phyloP scores from a whole-genome alignment of 2,329 filamentous ascomycete species.

The Phoma sp. region DNA sequence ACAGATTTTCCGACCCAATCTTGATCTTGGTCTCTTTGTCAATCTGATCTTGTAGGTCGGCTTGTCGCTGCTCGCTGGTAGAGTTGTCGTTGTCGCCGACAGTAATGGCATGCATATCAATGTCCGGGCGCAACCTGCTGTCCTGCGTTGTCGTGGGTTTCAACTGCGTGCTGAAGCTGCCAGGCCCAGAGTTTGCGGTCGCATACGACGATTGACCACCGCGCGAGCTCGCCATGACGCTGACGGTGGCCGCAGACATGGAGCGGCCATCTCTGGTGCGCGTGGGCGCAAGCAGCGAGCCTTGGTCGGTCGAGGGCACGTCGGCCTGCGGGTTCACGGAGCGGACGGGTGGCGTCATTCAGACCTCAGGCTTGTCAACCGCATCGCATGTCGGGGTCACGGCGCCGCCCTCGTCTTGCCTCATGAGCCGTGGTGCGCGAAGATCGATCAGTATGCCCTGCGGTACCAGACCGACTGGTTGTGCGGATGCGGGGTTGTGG shows the following conservation, averaged over 20 bases:
- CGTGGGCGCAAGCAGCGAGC: slow-evolving; percentile 53
- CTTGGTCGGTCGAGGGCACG: slow-evolving; percentile 43
- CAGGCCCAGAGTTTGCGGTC: slow-evolving; percentile 68
- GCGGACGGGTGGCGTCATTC: slow-evolving; percentile 51
- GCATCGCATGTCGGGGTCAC: slow-evolving; percentile 46
- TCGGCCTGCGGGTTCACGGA: slow-evolving; percentile 49
- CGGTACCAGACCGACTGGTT: slow-evolving; percentile 20
- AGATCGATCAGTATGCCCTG: slow-evolving; percentile 22
- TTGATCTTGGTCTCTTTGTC: slow-evolving; percentile 98
- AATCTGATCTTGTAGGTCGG: slow-evolving; percentile 79
- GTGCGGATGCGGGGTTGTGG: slow-evolving; percentile 23
- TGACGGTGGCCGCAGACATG: slow-evolving; percentile 56
- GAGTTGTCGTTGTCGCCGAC: slow-evolving; percentile 67
- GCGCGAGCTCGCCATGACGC: slow-evolving; percentile 67
- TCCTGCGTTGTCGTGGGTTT: slow-evolving; percentile 73
- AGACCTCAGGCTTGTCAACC: slow-evolving; percentile 46
- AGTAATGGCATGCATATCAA: slow-evolving; percentile 57
- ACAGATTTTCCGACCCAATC: slow-evolving; percentile 94
- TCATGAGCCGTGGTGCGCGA: slow-evolving; percentile 40
- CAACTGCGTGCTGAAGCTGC: slow-evolving; percentile 89
- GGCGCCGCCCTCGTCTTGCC: slow-evolving; percentile 39
- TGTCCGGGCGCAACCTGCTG: slow-evolving; percentile 64
- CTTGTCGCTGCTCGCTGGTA: slow-evolving; percentile 75
- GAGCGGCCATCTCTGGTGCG: slow-evolving; percentile 61
- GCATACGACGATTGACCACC: slow-evolving; percentile 68